These are phyloP conservation scores for Chrysanthemum lavandulifolium DNA, from an alignment of 129 eudicot species.

Conservation along the genomic window DNA sequence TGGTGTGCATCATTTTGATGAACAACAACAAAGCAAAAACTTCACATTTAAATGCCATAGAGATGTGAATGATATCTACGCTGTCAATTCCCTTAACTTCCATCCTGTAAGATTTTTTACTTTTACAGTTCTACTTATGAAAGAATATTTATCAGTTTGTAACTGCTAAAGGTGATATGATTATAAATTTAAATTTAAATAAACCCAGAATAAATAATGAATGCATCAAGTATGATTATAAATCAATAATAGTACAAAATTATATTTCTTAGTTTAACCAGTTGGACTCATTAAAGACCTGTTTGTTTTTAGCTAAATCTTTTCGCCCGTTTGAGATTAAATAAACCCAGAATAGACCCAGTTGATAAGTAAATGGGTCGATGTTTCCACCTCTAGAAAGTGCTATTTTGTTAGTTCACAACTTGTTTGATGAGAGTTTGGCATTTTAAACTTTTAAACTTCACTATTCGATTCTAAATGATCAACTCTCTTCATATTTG, in stretches of 20 bases:
- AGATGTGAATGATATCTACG: slow-evolving; percentile 74
- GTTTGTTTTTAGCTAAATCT: no score
- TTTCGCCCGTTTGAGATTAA: no score
- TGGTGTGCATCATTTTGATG: slow-evolving; percentile 97
- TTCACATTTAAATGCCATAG: slow-evolving; percentile 97
- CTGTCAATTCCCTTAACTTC: slow-evolving; percentile 89
- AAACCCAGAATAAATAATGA: no score
- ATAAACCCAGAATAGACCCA: no score
- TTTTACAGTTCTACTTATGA: slow-evolving; percentile 1
- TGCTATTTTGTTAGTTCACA: slow-evolving; percentile 7
- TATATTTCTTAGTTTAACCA: no score
- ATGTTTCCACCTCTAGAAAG: no score
- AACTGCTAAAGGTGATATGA: not conserved
- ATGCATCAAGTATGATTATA: no score
- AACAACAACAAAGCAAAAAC: slow-evolving; percentile 70
- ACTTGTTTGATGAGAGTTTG: slow-evolving; percentile 17
- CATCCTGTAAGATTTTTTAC: slow-evolving; percentile 75
- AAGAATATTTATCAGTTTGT: not conserved
- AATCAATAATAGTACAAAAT: no score
- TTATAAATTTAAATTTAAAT: no score
- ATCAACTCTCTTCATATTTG: not conserved
- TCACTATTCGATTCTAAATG: slow-evolving; percentile 1
- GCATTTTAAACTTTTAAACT: slow-evolving; percentile 12
- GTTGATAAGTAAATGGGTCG: no score
- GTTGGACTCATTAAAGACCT: no score